Conservation (phyloP, 2,329 filamentous ascomycete genomes). For the Fusarium torulosum region DNA sequence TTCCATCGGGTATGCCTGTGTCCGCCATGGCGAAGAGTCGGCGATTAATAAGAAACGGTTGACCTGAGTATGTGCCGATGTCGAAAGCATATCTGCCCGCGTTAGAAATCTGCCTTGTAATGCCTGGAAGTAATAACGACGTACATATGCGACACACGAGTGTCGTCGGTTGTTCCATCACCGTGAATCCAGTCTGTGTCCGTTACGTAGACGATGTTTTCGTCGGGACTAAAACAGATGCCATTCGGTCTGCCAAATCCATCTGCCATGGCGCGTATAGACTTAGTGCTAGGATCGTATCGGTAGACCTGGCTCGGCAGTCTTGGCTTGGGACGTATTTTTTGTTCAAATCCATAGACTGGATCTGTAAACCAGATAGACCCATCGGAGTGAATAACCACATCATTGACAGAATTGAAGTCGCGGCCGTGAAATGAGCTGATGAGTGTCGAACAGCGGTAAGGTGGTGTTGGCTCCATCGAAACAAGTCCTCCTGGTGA, state of each 20-base stretch:
- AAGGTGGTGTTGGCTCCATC: slow-evolving; percentile 52
- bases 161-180: slow-evolving; percentile 50
- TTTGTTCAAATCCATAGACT: slow-evolving; percentile 61
- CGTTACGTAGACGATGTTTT: slow-evolving; percentile 60
- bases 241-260: slow-evolving; percentile 62
- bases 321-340: slow-evolving; percentile 58
- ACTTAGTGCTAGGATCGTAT: slow-evolving; percentile 56
- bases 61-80: slow-evolving; percentile 38
- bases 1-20: slow-evolving; percentile 61
- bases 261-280: slow-evolving; percentile 60
- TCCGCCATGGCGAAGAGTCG: slow-evolving; percentile 65
- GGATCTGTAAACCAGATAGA: slow-evolving; percentile 65
- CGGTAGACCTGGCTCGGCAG: slow-evolving; percentile 64
- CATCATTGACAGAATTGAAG: slow-evolving; percentile 65
- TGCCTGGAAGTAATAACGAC: not conserved
- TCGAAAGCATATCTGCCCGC: slow-evolving; percentile 54
- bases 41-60: slow-evolving; percentile 61
- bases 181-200: slow-evolving; percentile 56
- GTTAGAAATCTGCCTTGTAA: too few relatives aligned
- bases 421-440: slow-evolving; percentile 58
- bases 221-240: slow-evolving; percentile 60
- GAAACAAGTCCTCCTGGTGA: slow-evolving; percentile 48
- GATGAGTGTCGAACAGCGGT: slow-evolving; percentile 49
- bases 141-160: slow-evolving; percentile 47
- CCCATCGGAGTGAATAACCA: slow-evolving; percentile 58